Conservation (phyloP, 2,329 filamentous ascomycete genomes). For the Botrytis paeoniae region DNA sequence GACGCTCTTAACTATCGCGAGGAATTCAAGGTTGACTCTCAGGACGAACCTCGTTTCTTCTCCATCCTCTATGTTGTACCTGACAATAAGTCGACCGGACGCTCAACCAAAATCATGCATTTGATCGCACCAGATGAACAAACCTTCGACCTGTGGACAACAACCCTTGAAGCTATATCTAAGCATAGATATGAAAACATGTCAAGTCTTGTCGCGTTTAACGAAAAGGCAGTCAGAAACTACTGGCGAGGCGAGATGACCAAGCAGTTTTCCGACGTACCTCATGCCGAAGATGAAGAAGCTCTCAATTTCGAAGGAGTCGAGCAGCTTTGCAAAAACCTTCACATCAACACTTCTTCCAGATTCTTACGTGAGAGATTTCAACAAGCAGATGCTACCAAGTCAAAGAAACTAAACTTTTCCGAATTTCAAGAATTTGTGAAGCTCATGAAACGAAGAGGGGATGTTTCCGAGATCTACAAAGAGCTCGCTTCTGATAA, state of each 20-base stretch:
- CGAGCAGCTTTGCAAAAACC: conserved; percentile 77
- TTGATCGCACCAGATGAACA: conserved; percentile 74
- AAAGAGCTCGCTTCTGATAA: conserved; percentile 56
- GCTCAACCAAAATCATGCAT: conserved; percentile 74
- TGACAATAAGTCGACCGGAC: conserved; percentile 66
- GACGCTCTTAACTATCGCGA: conserved; percentile 88
- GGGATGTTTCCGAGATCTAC: conserved; percentile 76
- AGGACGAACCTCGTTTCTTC: conserved; percentile 73
- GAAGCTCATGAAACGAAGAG: conserved; percentile 74
- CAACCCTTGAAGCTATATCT: conserved; percentile 78
- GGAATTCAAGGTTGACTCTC: conserved; percentile 69
- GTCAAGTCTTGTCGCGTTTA: conserved; percentile 82
- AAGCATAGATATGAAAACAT: conserved; percentile 86
- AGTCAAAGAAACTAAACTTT: conserved; percentile 68
- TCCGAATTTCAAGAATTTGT: conserved; percentile 82
- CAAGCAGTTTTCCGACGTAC: conserved; percentile 56
- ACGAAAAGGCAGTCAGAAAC: conserved; percentile 73
- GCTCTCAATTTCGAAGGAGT: conserved; percentile 75
- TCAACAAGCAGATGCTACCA: conserved; percentile 63
- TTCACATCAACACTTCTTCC: conserved; percentile 88
- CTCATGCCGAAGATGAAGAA: conserved; percentile 57
- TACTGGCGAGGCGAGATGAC: conserved; percentile 88
- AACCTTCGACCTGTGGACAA: conserved; percentile 75
- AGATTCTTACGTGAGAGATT: conserved; percentile 73
- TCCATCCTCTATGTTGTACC: conserved; percentile 83